Evolutionary conservation across 2,329 filamentous ascomycete species (phyloP), one percentile per base, ranked within the genome.

Genomic region (Penicillium brevicompactum): DNA sequence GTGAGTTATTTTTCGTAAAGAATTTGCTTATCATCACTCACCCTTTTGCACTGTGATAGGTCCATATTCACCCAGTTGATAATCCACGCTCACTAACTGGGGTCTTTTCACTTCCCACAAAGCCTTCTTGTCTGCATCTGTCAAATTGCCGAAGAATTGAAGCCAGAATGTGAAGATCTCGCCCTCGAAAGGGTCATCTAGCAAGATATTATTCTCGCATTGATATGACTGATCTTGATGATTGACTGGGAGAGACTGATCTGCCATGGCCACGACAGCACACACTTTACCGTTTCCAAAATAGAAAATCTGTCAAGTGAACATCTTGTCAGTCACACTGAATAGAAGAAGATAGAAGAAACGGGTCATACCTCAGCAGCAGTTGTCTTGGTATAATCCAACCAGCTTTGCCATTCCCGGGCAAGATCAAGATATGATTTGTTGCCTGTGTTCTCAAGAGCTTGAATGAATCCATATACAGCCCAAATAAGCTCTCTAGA

Each of bases 171-270:
- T 73, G 34, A 78, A 70, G 0, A 78, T 67, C 56, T 78, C 76
- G 42, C 76, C 76, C 54, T 78, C 76, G 43, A 76, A 78, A 1
- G 76, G 76, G 48, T 78, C 76, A 42, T 78, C 71, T 2, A 78
- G 66, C 16, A 66, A 65, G 0, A 59, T 61, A 5, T 53, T 60
- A 32, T 65, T 67, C 56, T 78, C 74, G 52, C 76, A 78, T 32
- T 62, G 57, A 58, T 78, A 78, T 1, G 44, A 58, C 55, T 72
- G 69, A 11, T 56, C 47, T 8, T 62, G 62, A 34, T 67, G 54
- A 30, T 64, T 47, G 22, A 75, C 64, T 0, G 68, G 60, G 1
- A 74, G 63, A 2, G 60, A 60, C 60, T 77, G 74, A 46, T 77
- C 65, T 2, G 59, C 65, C 37, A 78, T 71, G 5, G 58, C 66